Evolutionary conservation across 1,284 basidiomycete species (phyloP), one percentile per base, ranked within the genome.

Genomic region (Puccinia sorghi): DNA sequence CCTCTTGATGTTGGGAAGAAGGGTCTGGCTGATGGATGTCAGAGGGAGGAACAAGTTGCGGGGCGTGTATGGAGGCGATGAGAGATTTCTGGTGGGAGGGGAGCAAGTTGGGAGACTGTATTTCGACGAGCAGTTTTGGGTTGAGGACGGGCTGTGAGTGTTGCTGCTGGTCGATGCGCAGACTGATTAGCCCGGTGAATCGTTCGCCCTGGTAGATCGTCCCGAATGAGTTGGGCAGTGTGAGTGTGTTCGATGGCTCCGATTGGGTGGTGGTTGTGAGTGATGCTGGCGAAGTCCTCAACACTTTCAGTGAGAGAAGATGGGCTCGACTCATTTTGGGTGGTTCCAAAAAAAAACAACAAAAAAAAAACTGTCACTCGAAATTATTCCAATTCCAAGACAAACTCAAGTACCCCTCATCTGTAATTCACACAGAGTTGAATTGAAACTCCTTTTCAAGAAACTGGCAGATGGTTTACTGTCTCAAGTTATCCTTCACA

Each of bases 171-270:
- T 72, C 69, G 9, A n/a, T 25, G 7, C 20, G 22, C 22, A 72
- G 9, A 32, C n/a, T 57, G 39, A 59, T 2, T 15, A 72, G 37
- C 8, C 12, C 54, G 15, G 54, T 39, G 43, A 72, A 72, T 8
- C 13, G 8, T 59, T 72, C 54, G 6, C 71, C 71, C 37, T 43
- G 71, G 27, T 72, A 57, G 54, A 72, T 57, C 13, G 57, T 39
- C 4, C 71, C 71, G 52, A 72, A 72, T 39, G 71, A 57, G 37
- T 46, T 56, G 7, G 71, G 54, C 27, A 72, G 52, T 4, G 5
- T 43, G 7, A 59, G 43, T 27, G 25, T 48, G n/a, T 5, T 13
- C 11, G n/a, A 17, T 1, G 13, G n/a, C 7, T n/a, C 39, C 22
- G 67, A 17, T 9, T 27, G 43, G n/a, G 50, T 32, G 1, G 8